Evolutionary conservation across 345 rosid species (phyloP).

Genomic region (Brassica rapa): DNA sequence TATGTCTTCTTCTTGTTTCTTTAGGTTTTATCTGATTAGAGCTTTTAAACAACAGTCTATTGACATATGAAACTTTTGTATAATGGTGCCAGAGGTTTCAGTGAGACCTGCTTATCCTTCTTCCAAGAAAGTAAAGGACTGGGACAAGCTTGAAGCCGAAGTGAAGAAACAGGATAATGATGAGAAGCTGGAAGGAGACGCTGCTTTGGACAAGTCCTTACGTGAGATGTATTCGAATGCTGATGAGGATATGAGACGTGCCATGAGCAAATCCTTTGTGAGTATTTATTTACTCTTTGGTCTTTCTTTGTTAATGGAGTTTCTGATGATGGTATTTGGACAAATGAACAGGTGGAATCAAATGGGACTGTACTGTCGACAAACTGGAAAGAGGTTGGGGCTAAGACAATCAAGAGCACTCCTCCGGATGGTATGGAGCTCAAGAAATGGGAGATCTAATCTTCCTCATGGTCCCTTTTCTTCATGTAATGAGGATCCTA

Average conservation of each 20-base stretch:
- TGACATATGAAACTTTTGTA: constrained; percentile 4
- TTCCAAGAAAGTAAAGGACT: constrained; percentile 65
- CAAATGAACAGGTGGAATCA: constrained; percentile 68
- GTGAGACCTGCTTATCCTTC: constrained; percentile 75
- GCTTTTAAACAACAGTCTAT: neutral
- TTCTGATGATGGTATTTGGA: neutral
- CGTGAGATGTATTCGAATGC: constrained; percentile 74
- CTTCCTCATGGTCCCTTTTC: constrained; percentile 13
- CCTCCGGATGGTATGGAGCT: constrained; percentile 96
- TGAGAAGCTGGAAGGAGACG: constrained; percentile 94
- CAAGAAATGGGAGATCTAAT: constrained; percentile 75
- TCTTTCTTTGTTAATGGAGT: neutral
- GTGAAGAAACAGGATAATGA: constrained; percentile 96
- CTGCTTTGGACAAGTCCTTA: constrained; percentile 91
- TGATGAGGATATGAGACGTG: constrained; percentile 85
- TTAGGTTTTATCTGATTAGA: neutral
- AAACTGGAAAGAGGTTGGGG: constrained; percentile 93
- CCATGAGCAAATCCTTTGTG: constrained; percentile 95
- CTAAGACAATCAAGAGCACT: constrained; percentile 86
- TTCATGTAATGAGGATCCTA: constrained; percentile 22
- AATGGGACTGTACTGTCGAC: constrained; percentile 93
- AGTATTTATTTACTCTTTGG: neutral
- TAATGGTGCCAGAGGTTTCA: constrained; percentile 41
- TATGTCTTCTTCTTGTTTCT: constrained; percentile 24
- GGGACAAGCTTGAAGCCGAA: constrained; percentile 93